Conservation (phyloP, 228 moss, liverwort and hornwort species). For the Sphagnum fallax region DNA sequence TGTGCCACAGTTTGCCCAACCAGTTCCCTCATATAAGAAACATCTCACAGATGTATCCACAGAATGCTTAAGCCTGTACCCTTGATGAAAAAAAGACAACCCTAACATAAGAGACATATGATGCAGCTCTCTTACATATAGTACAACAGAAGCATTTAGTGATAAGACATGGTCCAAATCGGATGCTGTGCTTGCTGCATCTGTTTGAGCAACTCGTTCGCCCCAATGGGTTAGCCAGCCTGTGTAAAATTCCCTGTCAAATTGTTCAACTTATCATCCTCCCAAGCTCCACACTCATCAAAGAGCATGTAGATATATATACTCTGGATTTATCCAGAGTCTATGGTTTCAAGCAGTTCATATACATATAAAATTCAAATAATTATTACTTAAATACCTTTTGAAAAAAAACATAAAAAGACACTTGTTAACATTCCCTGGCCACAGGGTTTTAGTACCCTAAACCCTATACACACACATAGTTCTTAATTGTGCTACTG, state of each 20-base stretch:
- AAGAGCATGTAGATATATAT: background rate
- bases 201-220: slow-evolving; percentile 55
- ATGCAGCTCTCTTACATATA: slow-evolving; percentile 47
- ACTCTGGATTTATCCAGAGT: too few relatives aligned
- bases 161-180: slow-evolving; percentile 52
- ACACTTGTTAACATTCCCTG: too few relatives aligned
- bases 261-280: background rate
- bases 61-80: too few relatives aligned
- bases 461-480: too few relatives aligned
- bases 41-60: too few relatives aligned
- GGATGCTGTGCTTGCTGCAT: slow-evolving; percentile 41
- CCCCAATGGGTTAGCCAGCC: slow-evolving; percentile 93
- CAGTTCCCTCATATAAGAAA: too few relatives aligned
- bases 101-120: too few relatives aligned
- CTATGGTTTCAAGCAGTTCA: background rate
- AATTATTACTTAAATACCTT: background rate
- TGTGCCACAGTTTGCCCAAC: slow-evolving; percentile 4
- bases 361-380: background rate
- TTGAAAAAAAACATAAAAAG: too few relatives aligned
- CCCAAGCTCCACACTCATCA: background rate
- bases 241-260: slow-evolving; percentile 76
- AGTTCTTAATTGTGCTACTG: too few relatives aligned
- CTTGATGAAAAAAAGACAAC: too few relatives aligned
- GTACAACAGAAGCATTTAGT: slow-evolving; percentile 76
- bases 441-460: too few relatives aligned